phyloP scores from a whole-genome alignment of 352 stramenopile species.

The Aphanomyces astaci region DNA sequence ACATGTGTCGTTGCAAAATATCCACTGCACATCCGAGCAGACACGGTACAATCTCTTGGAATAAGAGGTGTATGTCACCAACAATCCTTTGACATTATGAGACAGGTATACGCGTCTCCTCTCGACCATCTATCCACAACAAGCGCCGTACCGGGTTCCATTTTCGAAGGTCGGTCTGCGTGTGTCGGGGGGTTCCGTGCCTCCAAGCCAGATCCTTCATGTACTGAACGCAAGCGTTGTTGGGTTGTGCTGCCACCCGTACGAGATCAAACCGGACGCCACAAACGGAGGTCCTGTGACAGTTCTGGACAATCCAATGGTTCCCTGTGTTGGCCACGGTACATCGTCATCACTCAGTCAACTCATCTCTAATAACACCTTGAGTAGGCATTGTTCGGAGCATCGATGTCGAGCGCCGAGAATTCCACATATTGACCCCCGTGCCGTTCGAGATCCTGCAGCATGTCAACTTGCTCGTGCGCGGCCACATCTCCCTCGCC shows the following conservation, averaged over 20 bases:
- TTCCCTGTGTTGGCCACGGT: slow-evolving; percentile 20
- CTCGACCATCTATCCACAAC: slow-evolving; percentile 18
- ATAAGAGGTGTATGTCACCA: too few species aligned
- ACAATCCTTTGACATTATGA: not conserved
- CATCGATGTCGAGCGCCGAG: slow-evolving; percentile 40
- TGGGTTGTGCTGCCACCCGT: slow-evolving; percentile 56
- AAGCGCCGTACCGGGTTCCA: slow-evolving; percentile 17
- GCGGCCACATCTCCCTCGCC: slow-evolving; percentile 52
- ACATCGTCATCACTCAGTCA: not conserved
- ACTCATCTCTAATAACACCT: not conserved
- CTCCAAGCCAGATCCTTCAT: slow-evolving; percentile 62
- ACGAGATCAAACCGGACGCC: not conserved
- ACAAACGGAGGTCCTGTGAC: not conserved
- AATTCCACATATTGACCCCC: slow-evolving; percentile 62
- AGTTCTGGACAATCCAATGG: slow-evolving; percentile 5
- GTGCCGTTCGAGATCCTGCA: slow-evolving; percentile 42
- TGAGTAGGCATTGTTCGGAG: slow-evolving; percentile 59
- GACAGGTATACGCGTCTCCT: not conserved
- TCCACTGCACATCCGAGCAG: slow-evolving; percentile 31
- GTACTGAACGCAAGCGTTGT: slow-evolving; percentile 67
- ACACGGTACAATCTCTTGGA: not conserved
- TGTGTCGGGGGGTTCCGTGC: slow-evolving; percentile 24
- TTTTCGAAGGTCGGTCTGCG: slow-evolving; percentile 7
- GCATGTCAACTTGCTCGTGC: slow-evolving; percentile 66
- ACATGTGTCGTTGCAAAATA: not conserved